Base-by-base conservation (phyloP, 192 early-diverging fungal species). In the Linnemannia elongata region DNA sequence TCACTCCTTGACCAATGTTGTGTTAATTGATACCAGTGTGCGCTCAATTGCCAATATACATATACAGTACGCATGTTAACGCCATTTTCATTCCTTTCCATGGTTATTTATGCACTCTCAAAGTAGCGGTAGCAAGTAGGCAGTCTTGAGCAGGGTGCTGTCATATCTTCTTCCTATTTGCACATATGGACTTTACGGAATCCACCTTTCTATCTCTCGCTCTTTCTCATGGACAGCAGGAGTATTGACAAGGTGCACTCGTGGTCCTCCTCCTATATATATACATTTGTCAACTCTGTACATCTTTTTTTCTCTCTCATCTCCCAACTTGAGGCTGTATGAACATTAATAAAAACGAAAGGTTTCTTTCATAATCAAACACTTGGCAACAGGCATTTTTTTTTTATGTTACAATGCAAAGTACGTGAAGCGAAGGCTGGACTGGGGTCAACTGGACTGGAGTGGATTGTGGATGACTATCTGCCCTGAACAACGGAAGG, bases 331-430 rank as follows among this genome's bases (percentile, higher is more conserved):
- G 49, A 20, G 60, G 60, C 60, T 35, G 60, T 66, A 33, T 66
- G 60, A 66, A 66, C 49, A 52, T 66, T 66, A 72, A 72, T 38
- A 72, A 42, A 72, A 72, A 72, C 42, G 22, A 27, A 27, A 66
- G 24, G 1, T 24, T 57, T 57, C 55, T 27, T 24, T 52, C 20
- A 52, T 17, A 18, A 20, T 20, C 15, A 52, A 66, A 66, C 0
- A 12, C 30, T 66, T 66, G 60, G 60, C 60, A 66, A 66, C 60
- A 66, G 60, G 55, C 55, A 68, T 57, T 52, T 52, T 74, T 52
- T 75, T 74, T 49, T 27, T 74, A 27, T 45, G 57, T 60, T 60
- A 15, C 39, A 13, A 44, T 39, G 41, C 41, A 27, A 17, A 45
- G 6, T 45, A 36, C 41, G 63, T n/a, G 6, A 54, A 55, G 27